These are phyloP conservation scores for Boletellus emodensis DNA, from an alignment of 768 basidiomycete species.

Conservation along the genomic window DNA sequence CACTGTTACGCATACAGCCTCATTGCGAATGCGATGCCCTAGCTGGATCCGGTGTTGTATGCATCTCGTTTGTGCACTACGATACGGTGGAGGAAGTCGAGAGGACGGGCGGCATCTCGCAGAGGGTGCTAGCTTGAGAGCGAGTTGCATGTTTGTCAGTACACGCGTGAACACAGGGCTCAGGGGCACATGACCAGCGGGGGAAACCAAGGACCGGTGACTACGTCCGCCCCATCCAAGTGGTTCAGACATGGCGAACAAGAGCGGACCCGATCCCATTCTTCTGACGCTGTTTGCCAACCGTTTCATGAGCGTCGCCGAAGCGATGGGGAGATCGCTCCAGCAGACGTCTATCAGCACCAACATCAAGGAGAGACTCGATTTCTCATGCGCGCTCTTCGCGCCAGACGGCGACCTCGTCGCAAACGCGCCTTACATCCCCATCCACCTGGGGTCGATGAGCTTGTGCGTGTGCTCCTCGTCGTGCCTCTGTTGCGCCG, in stretches of 20 bases:
- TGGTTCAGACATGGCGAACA: conserved; percentile 14
- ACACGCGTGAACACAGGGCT: too few relatives aligned
- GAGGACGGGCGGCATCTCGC: conserved; percentile 51
- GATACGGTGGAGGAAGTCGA: conserved; percentile 72
- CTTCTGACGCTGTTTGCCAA: conserved; percentile 90
- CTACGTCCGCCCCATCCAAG: too few relatives aligned
- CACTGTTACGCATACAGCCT: conserved; percentile 76
- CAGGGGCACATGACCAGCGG: too few relatives aligned
- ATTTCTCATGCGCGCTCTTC: conserved; percentile 94
- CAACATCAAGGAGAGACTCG: conserved; percentile 94
- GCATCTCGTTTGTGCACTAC: conserved; percentile 76
- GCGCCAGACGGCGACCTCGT: conserved; percentile 93
- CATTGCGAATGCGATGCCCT: conserved; percentile 48
- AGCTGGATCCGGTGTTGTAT: conserved; percentile 58
- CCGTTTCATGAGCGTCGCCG: conserved; percentile 96
- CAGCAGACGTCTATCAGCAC: conserved; percentile 89
- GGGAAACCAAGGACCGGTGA: too few relatives aligned
- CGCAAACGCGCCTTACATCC: conserved; percentile 91
- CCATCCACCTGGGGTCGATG: conserved; percentile 85
- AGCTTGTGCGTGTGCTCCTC: conserved; percentile 63
- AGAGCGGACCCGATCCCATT: conserved; percentile 70
- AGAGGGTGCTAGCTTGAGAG: conserved; percentile 41
- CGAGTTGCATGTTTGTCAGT: too few relatives aligned
- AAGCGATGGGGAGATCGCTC: conserved; percentile 89
- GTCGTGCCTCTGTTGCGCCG: not conserved